A percentile compares a stretch with the other conserved stretches of the same genome.
phyloP scores from a whole-genome alignment of 805 yeast species.

The Spathaspora hagerdaliae region DNA sequence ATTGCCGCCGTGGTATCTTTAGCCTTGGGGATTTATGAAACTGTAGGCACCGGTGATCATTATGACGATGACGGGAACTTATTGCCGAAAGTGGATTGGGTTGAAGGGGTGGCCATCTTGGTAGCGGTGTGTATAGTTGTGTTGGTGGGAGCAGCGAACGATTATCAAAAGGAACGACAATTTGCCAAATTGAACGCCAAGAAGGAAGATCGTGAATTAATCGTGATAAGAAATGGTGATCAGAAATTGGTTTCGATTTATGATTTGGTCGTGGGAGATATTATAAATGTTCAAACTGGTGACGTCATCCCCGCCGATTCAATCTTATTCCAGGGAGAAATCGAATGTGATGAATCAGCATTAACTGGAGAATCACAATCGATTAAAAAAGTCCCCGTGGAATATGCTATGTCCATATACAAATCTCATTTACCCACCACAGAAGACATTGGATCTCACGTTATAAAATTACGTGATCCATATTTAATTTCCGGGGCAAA shows the following conservation, averaged over 20 bases:
- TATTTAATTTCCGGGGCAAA: conserved; percentile 90
- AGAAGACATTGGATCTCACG: conserved; percentile 41
- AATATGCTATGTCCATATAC: conserved; percentile 31
- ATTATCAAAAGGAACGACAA: conserved; percentile 93
- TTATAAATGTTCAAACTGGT: conserved; percentile 82
- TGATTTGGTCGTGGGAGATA: conserved; percentile 82
- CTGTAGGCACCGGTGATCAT: conserved; percentile 78
- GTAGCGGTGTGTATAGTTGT: conserved; percentile 90
- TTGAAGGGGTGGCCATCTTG: conserved; percentile 96
- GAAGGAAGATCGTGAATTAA: conserved; percentile 77
- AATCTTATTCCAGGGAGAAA: conserved; percentile 64
- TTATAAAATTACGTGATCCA: conserved; percentile 59
- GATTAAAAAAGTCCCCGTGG: conserved; percentile 62
- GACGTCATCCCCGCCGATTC: conserved; percentile 92
- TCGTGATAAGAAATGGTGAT: conserved; percentile 70
- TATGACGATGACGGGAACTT: conserved; percentile 75
- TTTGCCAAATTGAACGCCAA: conserved; percentile 83
- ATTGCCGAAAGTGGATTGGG: conserved; percentile 91
- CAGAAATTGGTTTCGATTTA: conserved; percentile 67
- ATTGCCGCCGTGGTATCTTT: conserved; percentile 87
- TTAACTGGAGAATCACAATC: conserved; percentile 93
- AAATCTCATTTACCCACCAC: conserved; percentile 19
- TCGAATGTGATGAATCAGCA: conserved; percentile 89
- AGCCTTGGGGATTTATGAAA: conserved; percentile 87
- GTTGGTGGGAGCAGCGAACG: conserved; percentile 91